A percentile compares a stretch with the other conserved stretches of the same genome.
These are phyloP conservation scores for Cladophialophora exuberans DNA, from an alignment of 2,329 filamentous ascomycete species.

Conservation along the genomic window DNA sequence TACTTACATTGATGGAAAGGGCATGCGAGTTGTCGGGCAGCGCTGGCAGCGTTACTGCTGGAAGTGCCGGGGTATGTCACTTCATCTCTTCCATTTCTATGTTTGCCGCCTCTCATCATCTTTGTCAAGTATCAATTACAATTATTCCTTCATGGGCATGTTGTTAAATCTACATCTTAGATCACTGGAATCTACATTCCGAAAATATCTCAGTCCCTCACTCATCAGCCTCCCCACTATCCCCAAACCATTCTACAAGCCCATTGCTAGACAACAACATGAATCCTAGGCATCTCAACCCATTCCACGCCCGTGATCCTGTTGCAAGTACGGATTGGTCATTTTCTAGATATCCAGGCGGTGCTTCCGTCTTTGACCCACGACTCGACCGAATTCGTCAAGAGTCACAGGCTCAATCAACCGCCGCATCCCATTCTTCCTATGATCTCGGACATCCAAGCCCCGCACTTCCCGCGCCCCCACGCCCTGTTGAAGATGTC, in stretches of 20 bases:
- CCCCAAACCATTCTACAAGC: neutral
- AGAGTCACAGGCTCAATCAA: too few species aligned
- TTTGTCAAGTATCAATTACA: constrained; percentile 6
- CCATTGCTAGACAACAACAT: constrained; percentile 6
- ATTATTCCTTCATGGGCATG: constrained; percentile 24
- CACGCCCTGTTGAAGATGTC: too few species aligned
- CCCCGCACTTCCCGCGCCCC: too few species aligned
- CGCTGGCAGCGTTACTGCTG: constrained; percentile 34
- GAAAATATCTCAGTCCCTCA: constrained; percentile 10
- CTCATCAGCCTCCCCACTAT: neutral
- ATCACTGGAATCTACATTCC: constrained; percentile 29
- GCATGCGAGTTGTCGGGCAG: constrained; percentile 31
- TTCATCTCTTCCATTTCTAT: constrained; percentile 1
- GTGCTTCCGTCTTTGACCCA: too few species aligned
- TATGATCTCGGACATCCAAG: too few species aligned
- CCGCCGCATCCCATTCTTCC: too few species aligned
- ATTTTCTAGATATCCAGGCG: constrained; percentile 10
- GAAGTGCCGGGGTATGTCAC: constrained; percentile 32
- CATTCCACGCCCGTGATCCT: neutral
- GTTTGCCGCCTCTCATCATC: neutral
- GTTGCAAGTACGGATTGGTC: constrained; percentile 2
- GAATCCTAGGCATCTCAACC: constrained; percentile 1
- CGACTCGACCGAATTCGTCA: too few species aligned
- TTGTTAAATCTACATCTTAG: constrained; percentile 27
- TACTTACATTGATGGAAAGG: constrained; percentile 32